Conservation (phyloP, 2,329 filamentous ascomycete genomes). For the Xylariaceae sp. region DNA sequence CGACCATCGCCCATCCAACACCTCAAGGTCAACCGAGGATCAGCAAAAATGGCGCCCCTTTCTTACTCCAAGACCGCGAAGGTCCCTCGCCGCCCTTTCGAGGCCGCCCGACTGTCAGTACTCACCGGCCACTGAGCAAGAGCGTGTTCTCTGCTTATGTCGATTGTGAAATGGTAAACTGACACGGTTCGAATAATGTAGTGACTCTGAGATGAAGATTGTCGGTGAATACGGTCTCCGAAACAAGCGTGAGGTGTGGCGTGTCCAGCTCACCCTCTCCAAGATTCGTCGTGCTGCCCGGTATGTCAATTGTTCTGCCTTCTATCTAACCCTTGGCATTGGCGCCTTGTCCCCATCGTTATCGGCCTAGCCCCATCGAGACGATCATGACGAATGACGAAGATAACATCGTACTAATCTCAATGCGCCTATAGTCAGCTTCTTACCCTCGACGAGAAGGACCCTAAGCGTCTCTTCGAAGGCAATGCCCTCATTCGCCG, state of each 20-base stretch:
- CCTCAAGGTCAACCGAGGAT: constrained; percentile 34
- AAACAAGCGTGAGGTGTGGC: constrained; percentile 99
- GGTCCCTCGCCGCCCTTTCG: constrained; percentile 96
- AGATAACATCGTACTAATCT: constrained; percentile 8
- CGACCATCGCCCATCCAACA: constrained; percentile 22
- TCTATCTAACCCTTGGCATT: not conserved
- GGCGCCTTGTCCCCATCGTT: not conserved
- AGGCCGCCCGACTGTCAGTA: constrained; percentile 99
- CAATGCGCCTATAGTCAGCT: constrained; percentile 71
- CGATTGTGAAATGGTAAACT: constrained; percentile 69
- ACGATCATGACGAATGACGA: not conserved
- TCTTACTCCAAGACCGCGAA: constrained; percentile 99
- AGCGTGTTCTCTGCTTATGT: constrained; percentile 96
- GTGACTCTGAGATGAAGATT: constrained; percentile 99
- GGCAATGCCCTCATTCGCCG: constrained; percentile 99
- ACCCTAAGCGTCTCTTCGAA: constrained; percentile 99
- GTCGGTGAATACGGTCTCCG: constrained; percentile 99
- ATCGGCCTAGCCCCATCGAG: not conserved
- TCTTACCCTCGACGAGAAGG: constrained; percentile 99
- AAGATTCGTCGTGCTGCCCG: constrained; percentile 99
- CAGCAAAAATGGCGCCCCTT: constrained; percentile 45
- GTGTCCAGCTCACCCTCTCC: constrained; percentile 97
- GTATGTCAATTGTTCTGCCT: constrained; percentile 49
- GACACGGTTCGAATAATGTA: constrained; percentile 51
- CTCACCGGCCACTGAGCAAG: constrained; percentile 89